Conservation (phyloP, 352 stramenopile genomes). For the Pythium utonaiense region DNA sequence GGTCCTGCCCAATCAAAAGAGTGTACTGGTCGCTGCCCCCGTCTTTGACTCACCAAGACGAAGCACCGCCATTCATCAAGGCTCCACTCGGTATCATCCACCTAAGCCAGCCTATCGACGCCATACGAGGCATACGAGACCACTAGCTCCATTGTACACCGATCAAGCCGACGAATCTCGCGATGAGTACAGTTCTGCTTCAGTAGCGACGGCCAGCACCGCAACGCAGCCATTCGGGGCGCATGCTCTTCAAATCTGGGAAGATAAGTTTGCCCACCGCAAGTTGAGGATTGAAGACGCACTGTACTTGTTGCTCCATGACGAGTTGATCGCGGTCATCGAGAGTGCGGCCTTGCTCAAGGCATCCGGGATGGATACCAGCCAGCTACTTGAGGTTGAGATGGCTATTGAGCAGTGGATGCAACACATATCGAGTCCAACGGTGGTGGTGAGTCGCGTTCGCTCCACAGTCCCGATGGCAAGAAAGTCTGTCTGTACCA, state of each 20-base stretch:
- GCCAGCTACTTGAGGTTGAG: slow-evolving; percentile 60
- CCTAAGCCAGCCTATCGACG: neutral
- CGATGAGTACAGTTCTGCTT: neutral
- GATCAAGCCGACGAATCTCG: neutral
- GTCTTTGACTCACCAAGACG: slow-evolving; percentile 3
- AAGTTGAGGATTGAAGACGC: slow-evolving; percentile 36
- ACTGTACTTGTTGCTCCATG: slow-evolving; percentile 42
- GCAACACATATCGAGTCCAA: too few relatives aligned
- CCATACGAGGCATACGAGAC: neutral
- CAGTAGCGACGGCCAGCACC: neutral
- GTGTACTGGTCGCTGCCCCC: slow-evolving; percentile 4
- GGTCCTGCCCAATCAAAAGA: slow-evolving; percentile 18
- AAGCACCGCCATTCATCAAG: neutral
- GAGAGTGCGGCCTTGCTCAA: slow-evolving; percentile 44
- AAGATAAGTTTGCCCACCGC: slow-evolving; percentile 47
- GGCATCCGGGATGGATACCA: slow-evolving; percentile 27
- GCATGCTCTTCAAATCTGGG: slow-evolving; percentile 40
- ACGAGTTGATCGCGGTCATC: slow-evolving; percentile 34
- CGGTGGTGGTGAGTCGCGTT: neutral
- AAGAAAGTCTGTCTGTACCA: neutral
- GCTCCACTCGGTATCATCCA: neutral
- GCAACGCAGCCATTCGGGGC: slow-evolving; percentile 3
- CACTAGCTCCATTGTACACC: neutral
- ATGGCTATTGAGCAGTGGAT: slow-evolving; percentile 28
- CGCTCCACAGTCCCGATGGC: neutral